phyloP scores from a whole-genome alignment of 1,284 basidiomycete species.

The Melampsora larici-populina region DNA sequence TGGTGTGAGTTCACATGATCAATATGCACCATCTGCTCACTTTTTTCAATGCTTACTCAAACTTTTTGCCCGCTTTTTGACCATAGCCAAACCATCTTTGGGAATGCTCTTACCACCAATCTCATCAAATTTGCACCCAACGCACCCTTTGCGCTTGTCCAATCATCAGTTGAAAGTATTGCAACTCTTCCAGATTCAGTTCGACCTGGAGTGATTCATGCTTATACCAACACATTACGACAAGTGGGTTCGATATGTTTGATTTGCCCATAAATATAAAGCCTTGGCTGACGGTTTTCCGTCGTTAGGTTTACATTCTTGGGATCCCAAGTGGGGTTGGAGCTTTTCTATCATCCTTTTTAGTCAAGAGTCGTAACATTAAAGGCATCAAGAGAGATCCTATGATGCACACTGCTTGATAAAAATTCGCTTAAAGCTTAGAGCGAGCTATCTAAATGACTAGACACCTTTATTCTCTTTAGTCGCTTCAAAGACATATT shows the following conservation, averaged over 20 bases:
- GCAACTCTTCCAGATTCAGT: neutral
- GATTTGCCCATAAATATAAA: too few relatives aligned
- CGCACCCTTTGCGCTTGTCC: constrained; percentile 4
- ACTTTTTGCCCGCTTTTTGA: neutral
- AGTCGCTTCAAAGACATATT: too few relatives aligned
- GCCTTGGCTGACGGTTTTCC: neutral
- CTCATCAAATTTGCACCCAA: neutral
- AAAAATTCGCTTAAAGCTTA: too few relatives aligned
- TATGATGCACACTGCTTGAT: neutral
- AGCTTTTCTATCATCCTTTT: neutral
- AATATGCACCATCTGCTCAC: neutral
- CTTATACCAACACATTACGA: neutral
- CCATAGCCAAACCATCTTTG: neutral
- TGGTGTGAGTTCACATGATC: neutral
- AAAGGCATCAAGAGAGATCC: constrained; percentile 5
- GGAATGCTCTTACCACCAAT: neutral
- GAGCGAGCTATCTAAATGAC: too few relatives aligned
- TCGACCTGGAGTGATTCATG: constrained; percentile 1
- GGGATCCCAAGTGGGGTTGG: neutral
- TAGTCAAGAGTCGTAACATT: neutral
- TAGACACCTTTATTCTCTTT: too few relatives aligned
- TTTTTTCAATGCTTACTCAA: neutral
- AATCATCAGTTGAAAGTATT: constrained; percentile 1
- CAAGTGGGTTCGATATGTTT: neutral
- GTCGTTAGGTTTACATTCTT: neutral